These are phyloP conservation scores for Rhizopus stolonifer DNA, from an alignment of 371 early-diverging fungal species.

Conservation along the genomic window DNA sequence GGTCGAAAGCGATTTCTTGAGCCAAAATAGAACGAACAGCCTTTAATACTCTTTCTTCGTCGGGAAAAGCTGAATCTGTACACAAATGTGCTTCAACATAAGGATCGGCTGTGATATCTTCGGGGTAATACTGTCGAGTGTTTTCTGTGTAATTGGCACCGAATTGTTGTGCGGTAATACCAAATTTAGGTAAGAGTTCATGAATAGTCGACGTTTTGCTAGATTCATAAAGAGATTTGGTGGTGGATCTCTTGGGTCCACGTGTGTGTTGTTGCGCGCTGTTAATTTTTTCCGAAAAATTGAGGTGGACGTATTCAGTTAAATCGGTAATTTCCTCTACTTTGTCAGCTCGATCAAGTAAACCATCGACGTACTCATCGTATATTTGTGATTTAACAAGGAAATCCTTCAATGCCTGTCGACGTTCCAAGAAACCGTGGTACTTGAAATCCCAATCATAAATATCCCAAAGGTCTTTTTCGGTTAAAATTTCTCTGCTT, in stretches of 20 bases:
- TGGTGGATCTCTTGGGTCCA: conserved; percentile 45
- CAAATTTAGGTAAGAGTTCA: conserved; percentile 59
- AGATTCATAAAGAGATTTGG: conserved; percentile 35
- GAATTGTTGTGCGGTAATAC: conserved; percentile 64
- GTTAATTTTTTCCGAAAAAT: conserved; percentile 63
- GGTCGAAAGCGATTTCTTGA: conserved; percentile 79
- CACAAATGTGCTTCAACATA: conserved; percentile 64
- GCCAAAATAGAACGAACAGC: conserved; percentile 74
- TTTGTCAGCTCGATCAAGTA: conserved; percentile 48
- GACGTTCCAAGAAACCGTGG: conserved; percentile 65
- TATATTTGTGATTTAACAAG: conserved; percentile 42
- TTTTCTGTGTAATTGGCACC: conserved; percentile 65
- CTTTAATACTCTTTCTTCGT: conserved; percentile 59
- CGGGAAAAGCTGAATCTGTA: conserved; percentile 52
- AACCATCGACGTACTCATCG: conserved; percentile 51
- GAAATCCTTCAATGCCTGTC: conserved; percentile 46
- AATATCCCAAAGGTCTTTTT: conserved; percentile 85
- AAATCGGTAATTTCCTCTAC: conserved; percentile 80
- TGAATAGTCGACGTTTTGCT: conserved; percentile 50
- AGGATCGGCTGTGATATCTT: conserved; percentile 53
- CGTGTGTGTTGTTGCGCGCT: conserved; percentile 44
- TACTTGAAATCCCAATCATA: conserved; percentile 84
- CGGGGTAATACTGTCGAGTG: conserved; percentile 57
- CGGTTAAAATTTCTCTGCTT: conserved; percentile 56
- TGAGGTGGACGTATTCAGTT: conserved; percentile 71